Evolutionary conservation across 169 alveolate species (phyloP).

Genomic region (Plasmodium inui): DNA sequence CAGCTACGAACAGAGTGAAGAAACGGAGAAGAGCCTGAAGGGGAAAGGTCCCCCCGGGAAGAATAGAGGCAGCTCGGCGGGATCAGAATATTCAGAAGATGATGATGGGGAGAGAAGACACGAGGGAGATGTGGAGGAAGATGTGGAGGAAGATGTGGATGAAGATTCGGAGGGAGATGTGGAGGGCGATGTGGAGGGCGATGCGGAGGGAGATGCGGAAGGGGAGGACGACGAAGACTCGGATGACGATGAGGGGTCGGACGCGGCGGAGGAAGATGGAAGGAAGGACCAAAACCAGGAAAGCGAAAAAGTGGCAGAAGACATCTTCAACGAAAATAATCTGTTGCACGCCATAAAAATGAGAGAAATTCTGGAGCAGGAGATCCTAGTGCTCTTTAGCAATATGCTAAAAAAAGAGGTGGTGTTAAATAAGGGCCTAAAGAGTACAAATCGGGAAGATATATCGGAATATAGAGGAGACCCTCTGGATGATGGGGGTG

Average conservation of each 20-base stretch:
- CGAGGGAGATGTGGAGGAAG: neutral
- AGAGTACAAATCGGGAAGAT: neutral
- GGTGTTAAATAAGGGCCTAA: slow-evolving; percentile 17
- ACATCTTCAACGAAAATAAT: slow-evolving; percentile 48
- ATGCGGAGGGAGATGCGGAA: neutral
- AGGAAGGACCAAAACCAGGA: neutral
- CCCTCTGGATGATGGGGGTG: neutral
- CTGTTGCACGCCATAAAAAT: slow-evolving; percentile 38
- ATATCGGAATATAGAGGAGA: neutral
- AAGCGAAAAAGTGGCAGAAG: slow-evolving; percentile 29
- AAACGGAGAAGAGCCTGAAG: neutral
- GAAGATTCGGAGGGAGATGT: slow-evolving; percentile 9
- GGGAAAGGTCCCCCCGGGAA: neutral
- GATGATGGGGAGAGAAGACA: slow-evolving; percentile 21
- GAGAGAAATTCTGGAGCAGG: slow-evolving; percentile 53
- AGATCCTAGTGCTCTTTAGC: slow-evolving; percentile 32
- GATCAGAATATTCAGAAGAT: neutral
- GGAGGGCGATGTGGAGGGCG: slow-evolving; percentile 11
- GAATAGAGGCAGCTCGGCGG: neutral
- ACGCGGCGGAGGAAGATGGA: slow-evolving; percentile 23
- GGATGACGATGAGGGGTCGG: neutral
- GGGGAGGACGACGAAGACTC: neutral
- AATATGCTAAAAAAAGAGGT: slow-evolving; percentile 62
- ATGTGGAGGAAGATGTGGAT: neutral
- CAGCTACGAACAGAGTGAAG: neutral